These are phyloP conservation scores for Macadamia tetraphylla DNA, from an alignment of 164 flowering plant species.

Conservation along the genomic window DNA sequence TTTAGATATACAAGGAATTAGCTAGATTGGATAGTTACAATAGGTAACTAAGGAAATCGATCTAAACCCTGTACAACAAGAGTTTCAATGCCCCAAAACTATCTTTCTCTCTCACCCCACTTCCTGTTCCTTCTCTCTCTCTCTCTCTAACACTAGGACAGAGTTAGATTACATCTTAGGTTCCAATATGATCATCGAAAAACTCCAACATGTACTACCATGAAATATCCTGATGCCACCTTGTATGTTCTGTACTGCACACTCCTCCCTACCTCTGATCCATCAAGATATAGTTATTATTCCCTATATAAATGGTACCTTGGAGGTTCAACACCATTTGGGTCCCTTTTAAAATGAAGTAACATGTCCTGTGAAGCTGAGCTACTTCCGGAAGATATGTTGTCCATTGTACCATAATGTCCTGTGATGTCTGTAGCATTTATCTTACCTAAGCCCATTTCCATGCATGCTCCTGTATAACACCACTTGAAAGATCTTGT, in stretches of 20 bases:
- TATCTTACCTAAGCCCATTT: conserved; percentile 79
- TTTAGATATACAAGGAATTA: too few species aligned
- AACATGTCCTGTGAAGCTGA: conserved; percentile 45
- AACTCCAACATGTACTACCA: too few species aligned
- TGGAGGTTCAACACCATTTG: conserved; percentile 27
- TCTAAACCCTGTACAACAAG: too few species aligned
- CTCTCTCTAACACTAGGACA: too few species aligned
- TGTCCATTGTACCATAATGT: conserved; percentile 27
- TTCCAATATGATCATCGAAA: too few species aligned
- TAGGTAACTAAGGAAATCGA: too few species aligned
- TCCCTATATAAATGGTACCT: conserved; percentile 21
- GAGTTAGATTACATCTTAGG: too few species aligned
- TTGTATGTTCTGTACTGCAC: conserved; percentile 24
- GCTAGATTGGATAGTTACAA: too few species aligned
- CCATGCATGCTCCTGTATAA: conserved; percentile 63
- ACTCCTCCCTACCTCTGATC: conserved; percentile 11
- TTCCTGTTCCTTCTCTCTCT: too few species aligned
- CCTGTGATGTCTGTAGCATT: conserved; percentile 72
- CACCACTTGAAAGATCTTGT: conserved; percentile 73
- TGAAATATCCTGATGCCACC: conserved; percentile 63
- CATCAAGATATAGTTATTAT: conserved; percentile 19
- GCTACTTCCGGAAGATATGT: conserved; percentile 78
- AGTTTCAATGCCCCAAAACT: too few species aligned
- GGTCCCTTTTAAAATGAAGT: conserved; percentile 24
- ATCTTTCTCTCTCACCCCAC: too few species aligned